phyloP scores from a whole-genome alignment of 257 asterid genomes.

The Solanum chilense region DNA sequence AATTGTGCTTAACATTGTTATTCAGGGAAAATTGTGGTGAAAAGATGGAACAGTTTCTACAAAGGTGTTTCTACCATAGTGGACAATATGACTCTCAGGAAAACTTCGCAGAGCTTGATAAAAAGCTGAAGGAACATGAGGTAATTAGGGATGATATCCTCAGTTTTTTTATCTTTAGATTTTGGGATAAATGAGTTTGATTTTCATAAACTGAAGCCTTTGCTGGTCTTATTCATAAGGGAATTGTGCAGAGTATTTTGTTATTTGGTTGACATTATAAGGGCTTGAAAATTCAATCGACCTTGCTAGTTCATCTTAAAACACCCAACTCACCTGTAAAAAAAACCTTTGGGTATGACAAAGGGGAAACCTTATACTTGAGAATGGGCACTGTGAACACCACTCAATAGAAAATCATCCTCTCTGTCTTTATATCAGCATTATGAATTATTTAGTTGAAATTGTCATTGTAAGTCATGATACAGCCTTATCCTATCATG shows the following conservation, averaged over 20 bases:
- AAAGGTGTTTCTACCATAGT: conserved; percentile 81
- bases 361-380: neutral
- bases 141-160: conserved; percentile 16
- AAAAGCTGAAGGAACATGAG: conserved; percentile 78
- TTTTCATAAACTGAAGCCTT: neutral
- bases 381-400: neutral
- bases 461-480: neutral
- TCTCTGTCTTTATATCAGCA: neutral
- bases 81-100: conserved; percentile 81
- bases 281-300: neutral
- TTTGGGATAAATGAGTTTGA: neutral
- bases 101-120: conserved; percentile 63
- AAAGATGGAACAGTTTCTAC: conserved; percentile 83
- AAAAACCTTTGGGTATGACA: neutral
- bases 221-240: neutral
- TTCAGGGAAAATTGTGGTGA: conserved; percentile 87
- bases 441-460: neutral
- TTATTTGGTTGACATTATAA: neutral
- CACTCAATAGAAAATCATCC: neutral
- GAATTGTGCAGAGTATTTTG: neutral
- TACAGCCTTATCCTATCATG: neutral
- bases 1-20: neutral
- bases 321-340: neutral
- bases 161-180: neutral
- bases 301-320: neutral